Evolutionary conservation across 768 basidiomycete genomes (phyloP), one percentile per base, ranked within the genome.

Genomic region (Scleroderma bovista): DNA sequence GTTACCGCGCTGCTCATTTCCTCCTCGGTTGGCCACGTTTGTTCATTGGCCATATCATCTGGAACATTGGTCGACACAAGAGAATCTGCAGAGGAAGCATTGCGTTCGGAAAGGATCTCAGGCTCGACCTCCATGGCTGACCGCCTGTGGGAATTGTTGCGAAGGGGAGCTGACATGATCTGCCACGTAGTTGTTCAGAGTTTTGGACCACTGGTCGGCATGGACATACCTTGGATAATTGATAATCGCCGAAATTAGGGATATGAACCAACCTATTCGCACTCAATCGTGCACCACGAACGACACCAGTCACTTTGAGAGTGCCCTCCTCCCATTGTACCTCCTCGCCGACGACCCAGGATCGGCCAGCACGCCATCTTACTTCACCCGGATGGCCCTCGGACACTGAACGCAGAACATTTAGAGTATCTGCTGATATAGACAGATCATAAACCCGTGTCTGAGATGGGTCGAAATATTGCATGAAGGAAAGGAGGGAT

Each of bases 11-110:
- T 77, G 19, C 72, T 72, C 84, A 97, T 90, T 65, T 97, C 95
- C 61, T 97, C 95, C 64, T 97, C 93, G 0, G 93, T 95, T 1
- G 95, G 95, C 94, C 95, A 97, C 0, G 95, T 99, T 66, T 99
- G 95, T 60, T 99, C 95, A 63, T 95, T 96, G 32, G 77, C 81
- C 68, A 96, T 77, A 50, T 90, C 84, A 59, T 97, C 93, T 4
- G 87, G 89, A 20, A 88, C 83, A 64, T 95, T 93, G 44, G 79
- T 84, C 1, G 92, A 93, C 12, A 89, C 78, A 44, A 97, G 70
- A 6, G 93, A 93, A 65, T 97, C 94, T 1, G 86, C 88, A 1
- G 80, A 74, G 0, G 80, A 75, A 1, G 73, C 60, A 45, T 79
- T 71, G 0, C 85, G 83, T 58, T 86, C 82, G 0, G 84, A 85